phyloP scores from a whole-genome alignment of 2,329 filamentous ascomycete genomes.

The Botrytis tulipae region DNA sequence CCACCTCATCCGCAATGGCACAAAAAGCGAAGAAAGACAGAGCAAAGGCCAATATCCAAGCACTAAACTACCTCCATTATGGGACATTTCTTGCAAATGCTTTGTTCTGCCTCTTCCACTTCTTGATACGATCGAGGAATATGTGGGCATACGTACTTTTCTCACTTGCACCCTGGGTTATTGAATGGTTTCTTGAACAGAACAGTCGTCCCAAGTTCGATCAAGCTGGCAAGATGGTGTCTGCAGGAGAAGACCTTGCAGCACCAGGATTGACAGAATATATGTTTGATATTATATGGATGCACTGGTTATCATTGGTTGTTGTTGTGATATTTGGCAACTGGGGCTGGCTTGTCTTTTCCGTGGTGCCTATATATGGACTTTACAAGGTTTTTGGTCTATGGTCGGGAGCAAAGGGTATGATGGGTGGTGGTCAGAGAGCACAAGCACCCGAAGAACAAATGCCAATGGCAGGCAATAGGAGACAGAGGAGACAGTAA shows the following conservation, averaged over 20 bases:
- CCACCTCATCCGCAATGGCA: constrained; percentile 31
- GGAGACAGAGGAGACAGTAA: constrained; percentile 37
- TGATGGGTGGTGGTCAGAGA: constrained; percentile 37
- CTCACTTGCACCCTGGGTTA: constrained; percentile 70
- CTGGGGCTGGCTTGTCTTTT: constrained; percentile 67
- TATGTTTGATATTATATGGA: constrained; percentile 96
- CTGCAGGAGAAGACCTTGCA: constrained; percentile 81
- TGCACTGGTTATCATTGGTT: constrained; percentile 78
- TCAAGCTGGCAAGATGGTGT: constrained; percentile 54
- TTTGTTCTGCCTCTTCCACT: constrained; percentile 71
- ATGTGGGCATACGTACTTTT: constrained; percentile 68
- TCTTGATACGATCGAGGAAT: constrained; percentile 60
- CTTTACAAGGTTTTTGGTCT: constrained; percentile 39
- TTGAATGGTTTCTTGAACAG: constrained; percentile 82
- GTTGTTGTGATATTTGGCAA: constrained; percentile 79
- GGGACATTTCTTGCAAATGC: constrained; percentile 69
- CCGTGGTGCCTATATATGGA: constrained; percentile 37
- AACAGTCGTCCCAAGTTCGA: constrained; percentile 75
- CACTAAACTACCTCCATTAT: constrained; percentile 79
- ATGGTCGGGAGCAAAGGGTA: constrained; percentile 37
- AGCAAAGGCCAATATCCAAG: constrained; percentile 74
- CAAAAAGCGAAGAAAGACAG: constrained; percentile 46
- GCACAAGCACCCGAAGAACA: constrained; percentile 35
- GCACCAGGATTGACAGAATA: constrained; percentile 91
- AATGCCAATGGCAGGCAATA: constrained; percentile 32